Evolutionary conservation across 108 stramenopile species (phyloP).

Genomic region (Nitzschia putrida): DNA sequence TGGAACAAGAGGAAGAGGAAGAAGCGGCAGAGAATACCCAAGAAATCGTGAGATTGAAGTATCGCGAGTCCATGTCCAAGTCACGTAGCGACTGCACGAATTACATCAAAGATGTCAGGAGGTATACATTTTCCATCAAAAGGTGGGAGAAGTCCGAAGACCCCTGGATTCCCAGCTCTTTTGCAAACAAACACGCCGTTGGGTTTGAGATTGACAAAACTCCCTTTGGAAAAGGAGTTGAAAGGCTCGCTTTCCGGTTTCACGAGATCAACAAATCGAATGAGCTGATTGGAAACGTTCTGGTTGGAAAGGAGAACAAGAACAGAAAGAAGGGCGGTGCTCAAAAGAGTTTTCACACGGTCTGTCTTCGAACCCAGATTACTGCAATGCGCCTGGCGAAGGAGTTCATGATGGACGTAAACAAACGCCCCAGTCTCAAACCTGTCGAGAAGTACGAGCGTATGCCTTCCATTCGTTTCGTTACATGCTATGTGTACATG

Average conservation of each 20-base stretch:
- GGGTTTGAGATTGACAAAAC: conserved; percentile 2
- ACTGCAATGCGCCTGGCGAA: conserved; percentile 42
- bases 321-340: conserved; percentile 28
- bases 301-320: conserved; percentile 60
- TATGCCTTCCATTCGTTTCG: conserved; percentile 36
- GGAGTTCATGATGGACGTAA: conserved; percentile 41
- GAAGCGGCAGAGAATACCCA: not conserved
- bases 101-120: not conserved
- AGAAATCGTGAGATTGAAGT: not conserved
- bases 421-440: conserved; percentile 27
- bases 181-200: not conserved
- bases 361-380: conserved; percentile 48
- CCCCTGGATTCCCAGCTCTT: not conserved
- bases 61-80: not conserved
- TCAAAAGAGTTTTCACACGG: conserved; percentile 40
- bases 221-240: conserved; percentile 30
- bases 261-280: conserved; percentile 26
- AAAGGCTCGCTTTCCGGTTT: conserved; percentile 55
- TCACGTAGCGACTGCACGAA: not conserved
- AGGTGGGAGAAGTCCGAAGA: not conserved
- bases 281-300: conserved; percentile 35
- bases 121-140: not conserved
- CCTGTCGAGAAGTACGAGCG: conserved; percentile 10
- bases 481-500: conserved; percentile 56
- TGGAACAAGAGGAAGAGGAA: not conserved